Evolutionary conservation across 2,329 filamentous ascomycete genomes (phyloP), one percentile per base, ranked within the genome.

Genomic region (Endothia cerciana): DNA sequence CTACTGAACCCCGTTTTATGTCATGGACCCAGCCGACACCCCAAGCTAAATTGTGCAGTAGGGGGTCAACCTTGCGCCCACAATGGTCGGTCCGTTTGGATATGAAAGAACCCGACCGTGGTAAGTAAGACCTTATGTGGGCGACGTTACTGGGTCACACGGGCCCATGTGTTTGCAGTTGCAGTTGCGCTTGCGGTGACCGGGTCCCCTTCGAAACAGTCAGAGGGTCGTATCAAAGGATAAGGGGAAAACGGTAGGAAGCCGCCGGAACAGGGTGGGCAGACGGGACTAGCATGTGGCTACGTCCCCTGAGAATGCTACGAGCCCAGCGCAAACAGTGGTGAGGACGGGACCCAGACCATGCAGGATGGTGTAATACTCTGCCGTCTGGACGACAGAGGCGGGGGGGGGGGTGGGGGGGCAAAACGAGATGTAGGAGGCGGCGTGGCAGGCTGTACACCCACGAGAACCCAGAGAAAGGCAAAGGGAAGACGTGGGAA

Each of bases 141-240:
- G 58, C 58, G 45, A 36, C 41, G 58, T 36, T 55, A 33, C 28
- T 33, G 28, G 51, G 30, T 55, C 51, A 55, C 51, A 36, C 28
- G 30, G 30, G 30, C 51, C 51, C 30, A 36, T 36, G 13, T 55
- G 17, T 55, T 73, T 77, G 71, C 79, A 81, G 6, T 77, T 80
- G 58, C 78, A 73, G 70, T 81, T 79, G 73, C 80, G 78, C 62
- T 75, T 66, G 69, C 47, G 25, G 25, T 22, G 22, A n/a, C 7
- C 51, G 30, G 7, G 6, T 10, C 28, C 51, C 51, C 51, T 55
- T 55, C 17, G 51, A 8, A 36, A 11, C 28, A 5, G 51, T 55
- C 51, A n/a, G 30, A 36, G 47, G 51, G 51, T 55, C 7, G 51
- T 55, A 55, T 55, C 51, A 36, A 13, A 36, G 30, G 30, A 51